Percentiles rank a stretch among this genome's conserved stretches.
phyloP scores from a whole-genome alignment of 345 rosid species.

The Theobroma cacao region DNA sequence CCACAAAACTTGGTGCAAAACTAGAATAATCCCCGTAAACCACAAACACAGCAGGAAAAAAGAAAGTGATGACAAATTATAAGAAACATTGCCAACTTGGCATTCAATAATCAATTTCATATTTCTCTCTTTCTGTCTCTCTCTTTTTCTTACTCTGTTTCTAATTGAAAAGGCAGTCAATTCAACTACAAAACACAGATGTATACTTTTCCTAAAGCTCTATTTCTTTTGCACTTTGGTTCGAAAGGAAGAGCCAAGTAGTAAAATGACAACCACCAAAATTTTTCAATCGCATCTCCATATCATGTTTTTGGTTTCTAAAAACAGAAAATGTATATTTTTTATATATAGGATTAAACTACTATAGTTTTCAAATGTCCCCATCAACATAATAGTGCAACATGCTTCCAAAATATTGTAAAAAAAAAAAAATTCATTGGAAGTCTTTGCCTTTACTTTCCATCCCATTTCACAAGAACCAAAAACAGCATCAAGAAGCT shows the following conservation, averaged over 20 bases:
- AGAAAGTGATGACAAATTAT: background rate
- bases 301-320: background rate
- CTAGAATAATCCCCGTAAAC: background rate
- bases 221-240: background rate
- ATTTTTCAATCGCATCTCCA: background rate
- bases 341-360: background rate
- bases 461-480: background rate
- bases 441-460: background rate
- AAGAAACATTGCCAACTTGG: background rate
- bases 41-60: background rate
- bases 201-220: background rate
- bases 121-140: background rate
- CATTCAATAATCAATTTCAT: background rate
- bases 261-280: background rate
- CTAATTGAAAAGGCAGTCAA: background rate
- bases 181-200: background rate
- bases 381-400: background rate
- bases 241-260: background rate
- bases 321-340: background rate
- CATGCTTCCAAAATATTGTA: too few species aligned
- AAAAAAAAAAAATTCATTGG: too few species aligned
- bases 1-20: background rate
- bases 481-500: background rate
- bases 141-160: background rate
- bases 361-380: background rate